Evolutionary conservation across 495 filamentous ascomycete genomes (phyloP), one percentile per base, ranked within the genome.

Genomic region (Tuber calosporum): DNA sequence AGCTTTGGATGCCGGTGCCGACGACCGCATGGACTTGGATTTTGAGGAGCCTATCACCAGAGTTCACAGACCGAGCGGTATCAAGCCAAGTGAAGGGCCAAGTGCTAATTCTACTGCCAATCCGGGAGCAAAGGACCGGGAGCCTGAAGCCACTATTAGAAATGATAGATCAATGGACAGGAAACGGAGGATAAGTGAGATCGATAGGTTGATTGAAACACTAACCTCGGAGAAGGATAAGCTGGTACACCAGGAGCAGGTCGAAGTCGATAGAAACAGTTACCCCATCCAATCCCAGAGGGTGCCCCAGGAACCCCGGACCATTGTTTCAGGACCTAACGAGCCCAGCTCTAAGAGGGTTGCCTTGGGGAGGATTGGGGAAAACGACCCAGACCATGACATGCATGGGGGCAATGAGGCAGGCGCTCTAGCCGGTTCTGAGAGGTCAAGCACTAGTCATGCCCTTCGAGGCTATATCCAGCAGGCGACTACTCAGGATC

Each of bases 331-430:
- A 62, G 53, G 53, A 62, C 53, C 53, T 30, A 62, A 62, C 11
- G 53, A 26, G 53, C 53, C 53, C 26, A 62, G 11, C 53, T 17
- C 53, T 15, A 30, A 62, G 11, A 30, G 53, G 26, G 30, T 62
- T 30, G 53, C 53, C 53, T 19, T 75, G 40, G 40, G 67, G n/a
- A 53, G 58, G 20, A 70, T 76, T 66, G 72, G 48, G 41, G 72
- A 74, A 45, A 69, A 48, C 20, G 73, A 70, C 38, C 74, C 30
- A 30, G 73, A 76, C 38, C 74, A 43, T 41, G 26, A 62, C n/a
- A 62, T 62, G 53, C 53, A 30, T 2, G 26, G 2, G n/a, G 53
- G 13, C 53, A 26, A 30, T 62, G 53, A 62, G 17, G n/a, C 53
- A 4, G 26, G 53, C 17, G 26, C 2, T 17, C n/a, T 30, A 30